A percentile compares a stretch with the other conserved stretches of the same genome.
Evolutionary conservation across 352 stramenopile genomes (phyloP).

Genomic region (Phytophthora vignae): DNA sequence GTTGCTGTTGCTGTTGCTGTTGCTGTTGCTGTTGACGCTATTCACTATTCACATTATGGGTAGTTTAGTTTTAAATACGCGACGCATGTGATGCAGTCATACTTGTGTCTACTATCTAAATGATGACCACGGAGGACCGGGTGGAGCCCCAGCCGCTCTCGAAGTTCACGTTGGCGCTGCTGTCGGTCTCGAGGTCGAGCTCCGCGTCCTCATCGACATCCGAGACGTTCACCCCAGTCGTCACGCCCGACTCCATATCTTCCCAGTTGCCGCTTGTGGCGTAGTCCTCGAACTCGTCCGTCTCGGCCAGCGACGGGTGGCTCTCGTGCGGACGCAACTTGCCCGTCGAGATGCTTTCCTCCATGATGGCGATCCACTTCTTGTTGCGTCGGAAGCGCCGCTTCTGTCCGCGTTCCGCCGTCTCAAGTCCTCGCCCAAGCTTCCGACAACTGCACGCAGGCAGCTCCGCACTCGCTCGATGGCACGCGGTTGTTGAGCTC

Average conservation of each 20-base stretch:
- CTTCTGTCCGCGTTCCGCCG: constrained; percentile 34
- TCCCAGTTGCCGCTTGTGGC: constrained; percentile 36
- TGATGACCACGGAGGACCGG: constrained; percentile 35
- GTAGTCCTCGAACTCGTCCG: constrained; percentile 46
- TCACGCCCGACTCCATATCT: constrained; percentile 30
- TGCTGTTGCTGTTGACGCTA: not conserved
- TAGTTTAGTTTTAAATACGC: constrained; percentile 23
- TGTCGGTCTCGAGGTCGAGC: constrained; percentile 16
- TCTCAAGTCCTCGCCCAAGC: constrained; percentile 48
- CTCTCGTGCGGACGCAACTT: constrained; percentile 40
- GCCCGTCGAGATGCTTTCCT: constrained; percentile 47
- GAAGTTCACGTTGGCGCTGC: constrained; percentile 23
- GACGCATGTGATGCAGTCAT: constrained; percentile 10
- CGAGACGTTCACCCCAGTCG: constrained; percentile 11
- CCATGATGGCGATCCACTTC: constrained; percentile 54
- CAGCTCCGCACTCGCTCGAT: constrained; percentile 24
- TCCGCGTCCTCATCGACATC: constrained; percentile 37
- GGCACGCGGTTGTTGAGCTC: constrained; percentile 33
- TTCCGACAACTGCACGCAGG: constrained; percentile 53
- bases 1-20: not conserved
- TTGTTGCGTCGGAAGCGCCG: constrained; percentile 61
- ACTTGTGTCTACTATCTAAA: constrained; percentile 26
- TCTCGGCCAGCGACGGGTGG: constrained; percentile 34
- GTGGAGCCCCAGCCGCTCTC: constrained; percentile 21
- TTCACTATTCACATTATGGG: constrained; percentile 1